Base-by-base conservation (phyloP, 139 green algal species). In the Limnomonas spitsbergensis region DNA sequence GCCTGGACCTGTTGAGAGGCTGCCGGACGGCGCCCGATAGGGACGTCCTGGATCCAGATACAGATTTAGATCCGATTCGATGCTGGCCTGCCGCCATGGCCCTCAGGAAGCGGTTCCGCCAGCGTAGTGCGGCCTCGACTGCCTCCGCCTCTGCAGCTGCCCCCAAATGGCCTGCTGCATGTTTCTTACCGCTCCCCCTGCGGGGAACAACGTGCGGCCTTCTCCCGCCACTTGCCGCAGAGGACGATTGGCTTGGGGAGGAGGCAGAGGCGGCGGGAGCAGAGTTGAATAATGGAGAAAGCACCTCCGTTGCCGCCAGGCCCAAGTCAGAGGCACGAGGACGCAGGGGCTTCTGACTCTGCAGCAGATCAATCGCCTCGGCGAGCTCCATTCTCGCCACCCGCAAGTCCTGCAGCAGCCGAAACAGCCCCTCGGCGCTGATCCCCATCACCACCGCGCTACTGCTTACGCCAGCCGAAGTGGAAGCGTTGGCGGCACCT, bases 361-460 rank as follows among this genome's bases (percentile, higher is more conserved):
- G 26, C 9, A 36, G 27, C 26, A 24, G 6, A 72, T 39, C 26
- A 7, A 72, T 34, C 29, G 29, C 26, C 27, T 72, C 61, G 29
- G 26, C 61, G 27, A 72, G 61, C 9, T 36, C 27, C 61, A 72
- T 7, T 20, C 61, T 34, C 29, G 61, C 61, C 6, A 72, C 29
- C 27, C 61, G 26, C 61, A 72, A 37, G 7, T 72, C 61, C 61
- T 72, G 61, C 61, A 72, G 61, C 61, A 72, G 61, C 27, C 27
- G 9, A 20, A 36, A 37, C 61, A 72, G 29, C 27, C 61, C 61
- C 27, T 72, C 61, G 29, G 61, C 61, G 24, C 61, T 72, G 61
- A 72, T 72, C 9, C 61, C 61, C 61, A 34, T 7, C 26, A 20
- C 61, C 7, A 20, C 61, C 6, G 7, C 26, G 29, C 27, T 72